Base-by-base conservation (phyloP, 179 eudicot genomes). In the Camellia oleifera region DNA sequence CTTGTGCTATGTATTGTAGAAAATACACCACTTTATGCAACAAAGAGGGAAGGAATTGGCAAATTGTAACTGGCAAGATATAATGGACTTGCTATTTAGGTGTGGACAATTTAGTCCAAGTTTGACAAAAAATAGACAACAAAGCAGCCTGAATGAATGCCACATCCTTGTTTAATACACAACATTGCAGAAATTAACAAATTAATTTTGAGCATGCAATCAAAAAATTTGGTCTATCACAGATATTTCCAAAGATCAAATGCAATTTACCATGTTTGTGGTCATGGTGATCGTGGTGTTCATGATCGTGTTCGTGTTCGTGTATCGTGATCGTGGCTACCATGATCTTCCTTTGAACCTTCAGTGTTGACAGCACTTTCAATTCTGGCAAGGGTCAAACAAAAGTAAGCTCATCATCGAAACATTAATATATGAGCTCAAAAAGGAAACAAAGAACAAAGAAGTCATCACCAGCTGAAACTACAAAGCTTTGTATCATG, bases 321-420 rank as follows among this genome's bases (percentile, higher is more conserved):
- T 91, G 92, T n/a, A 32, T 85, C 87, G 56, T 90, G 93, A 26
- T 79, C 81, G 74, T 89, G 90, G 62, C 60, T 15, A 77, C 14
- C 82, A 77, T 92, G 94, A 79, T 96, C 97, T 42, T 94, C 95
- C 88, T 92, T 86, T 17, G 92, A 81, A 81, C 66, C 89, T 82
- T 94, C 95, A 75, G 80, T 87, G 32, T 84, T 85, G 60, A 96
- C 93, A 79, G 97, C 93, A 90, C 92, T 91, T 81, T 96, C 99
- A 84, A 96, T 92, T 86, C 99, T 96, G 93, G 83, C 82, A 88
- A 73, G 66, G 2, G 63, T 66, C n/a, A 18, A 79, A 67, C 15
- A 75, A 77, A 73, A 69, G 74, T 64, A 32, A 81, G 76, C 69
- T 23, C 72, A 48, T 40, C 7, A 20, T 13, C 64, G 45, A 12